phyloP scores from a whole-genome alignment of 2,329 filamentous ascomycete genomes.

The Neurospora sp. region DNA sequence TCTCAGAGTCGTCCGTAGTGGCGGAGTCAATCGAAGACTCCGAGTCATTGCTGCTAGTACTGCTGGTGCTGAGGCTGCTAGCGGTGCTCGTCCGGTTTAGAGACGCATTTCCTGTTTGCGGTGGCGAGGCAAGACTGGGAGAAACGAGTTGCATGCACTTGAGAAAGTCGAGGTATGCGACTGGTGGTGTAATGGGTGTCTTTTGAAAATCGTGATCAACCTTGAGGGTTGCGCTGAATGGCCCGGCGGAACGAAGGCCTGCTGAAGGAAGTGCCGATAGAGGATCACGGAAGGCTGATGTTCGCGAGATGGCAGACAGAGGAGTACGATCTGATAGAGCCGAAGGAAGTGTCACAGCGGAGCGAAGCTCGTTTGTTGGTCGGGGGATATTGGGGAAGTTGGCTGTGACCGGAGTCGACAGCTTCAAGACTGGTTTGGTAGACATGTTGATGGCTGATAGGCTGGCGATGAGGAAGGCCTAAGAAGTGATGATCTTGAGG shows the following conservation, averaged over 20 bases:
- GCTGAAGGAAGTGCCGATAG: conserved; percentile 27
- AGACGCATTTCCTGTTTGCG: conserved; percentile 20
- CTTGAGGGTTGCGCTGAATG: conserved; percentile 52
- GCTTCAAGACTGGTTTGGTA: conserved; percentile 45
- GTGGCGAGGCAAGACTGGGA: conserved; percentile 30
- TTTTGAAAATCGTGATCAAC: conserved; percentile 53
- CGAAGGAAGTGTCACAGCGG: conserved; percentile 39
- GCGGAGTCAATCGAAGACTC: conserved; percentile 32
- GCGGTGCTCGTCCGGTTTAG: conserved; percentile 33
- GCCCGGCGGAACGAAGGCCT: conserved; percentile 22
- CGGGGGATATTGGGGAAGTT: conserved; percentile 40
- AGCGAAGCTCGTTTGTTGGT: conserved; percentile 42
- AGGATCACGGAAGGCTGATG: conserved; percentile 28
- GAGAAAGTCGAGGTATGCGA: conserved; percentile 87
- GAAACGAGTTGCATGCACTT: conserved; percentile 63
- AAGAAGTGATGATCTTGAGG: conserved; percentile 27
- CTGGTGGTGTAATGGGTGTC: conserved; percentile 85
- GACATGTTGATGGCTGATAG: conserved; percentile 34
- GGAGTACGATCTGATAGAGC: conserved; percentile 54
- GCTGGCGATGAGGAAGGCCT: conserved; percentile 8
- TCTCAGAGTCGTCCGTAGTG: conserved; percentile 27
- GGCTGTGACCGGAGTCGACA: conserved; percentile 53
- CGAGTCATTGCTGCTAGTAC: conserved; percentile 37
- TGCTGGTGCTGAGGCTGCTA: conserved; percentile 34
- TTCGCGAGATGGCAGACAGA: conserved; percentile 41